Percentiles rank a stretch among this genome's conserved stretches.
phyloP scores from a whole-genome alignment of 2,329 filamentous ascomycete genomes.

The Diaporthe nobilis region DNA sequence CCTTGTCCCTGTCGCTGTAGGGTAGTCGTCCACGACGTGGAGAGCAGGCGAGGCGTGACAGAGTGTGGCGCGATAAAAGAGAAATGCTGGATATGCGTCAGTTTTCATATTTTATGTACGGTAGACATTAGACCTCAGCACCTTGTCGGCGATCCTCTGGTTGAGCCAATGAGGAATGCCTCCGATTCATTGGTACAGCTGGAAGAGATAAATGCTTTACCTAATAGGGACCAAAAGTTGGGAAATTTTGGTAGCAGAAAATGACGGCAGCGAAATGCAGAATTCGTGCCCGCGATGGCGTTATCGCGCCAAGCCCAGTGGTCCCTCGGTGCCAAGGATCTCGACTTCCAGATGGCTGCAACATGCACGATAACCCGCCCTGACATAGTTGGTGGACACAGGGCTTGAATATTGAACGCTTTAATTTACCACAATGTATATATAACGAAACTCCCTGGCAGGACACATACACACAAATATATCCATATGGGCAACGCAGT shows the following conservation, averaged over 20 bases:
- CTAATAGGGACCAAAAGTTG: conserved; percentile 12
- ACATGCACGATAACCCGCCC: background rate
- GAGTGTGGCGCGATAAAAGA: background rate
- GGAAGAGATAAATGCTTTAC: background rate
- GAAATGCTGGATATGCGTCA: background rate
- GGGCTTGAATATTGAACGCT: background rate
- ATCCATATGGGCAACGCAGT: background rate
- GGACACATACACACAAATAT: background rate
- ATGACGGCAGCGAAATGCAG: conserved; percentile 24
- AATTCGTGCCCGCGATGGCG: conserved; percentile 34
- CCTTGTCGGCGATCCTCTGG: background rate
- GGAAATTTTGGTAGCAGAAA: background rate
- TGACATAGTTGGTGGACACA: background rate
- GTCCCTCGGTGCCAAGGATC: background rate
- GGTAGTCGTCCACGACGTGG: background rate
- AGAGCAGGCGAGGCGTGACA: background rate
- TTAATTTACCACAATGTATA: background rate
- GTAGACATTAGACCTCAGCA: background rate
- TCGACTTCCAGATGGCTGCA: conserved; percentile 3
- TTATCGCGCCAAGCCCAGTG: conserved; percentile 36
- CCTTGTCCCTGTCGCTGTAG: background rate
- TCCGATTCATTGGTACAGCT: conserved; percentile 9
- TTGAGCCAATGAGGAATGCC: background rate
- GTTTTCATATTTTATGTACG: background rate
- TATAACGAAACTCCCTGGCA: background rate